Base-by-base conservation (phyloP, 805 yeast genomes). In the Yarrowia keelungensis region DNA sequence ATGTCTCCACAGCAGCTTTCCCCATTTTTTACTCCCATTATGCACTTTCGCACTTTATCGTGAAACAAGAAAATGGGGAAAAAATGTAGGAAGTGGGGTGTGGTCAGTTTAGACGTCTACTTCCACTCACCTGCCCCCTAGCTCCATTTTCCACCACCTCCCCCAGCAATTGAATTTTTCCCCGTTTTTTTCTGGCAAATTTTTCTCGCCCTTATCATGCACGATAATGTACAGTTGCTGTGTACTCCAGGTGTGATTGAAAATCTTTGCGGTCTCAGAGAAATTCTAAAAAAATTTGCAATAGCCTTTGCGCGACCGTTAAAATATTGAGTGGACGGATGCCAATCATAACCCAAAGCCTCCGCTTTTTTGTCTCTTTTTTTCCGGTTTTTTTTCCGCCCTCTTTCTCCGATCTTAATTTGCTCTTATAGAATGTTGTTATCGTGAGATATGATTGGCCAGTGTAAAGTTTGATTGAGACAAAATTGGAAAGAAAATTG, bases 151-250 rank as follows among this genome's bases (percentile, higher is more conserved):
- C 32, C 32, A 5, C 32, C 3, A 1, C 2, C 3, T 15, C 14
- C 54, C 39, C 39, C 16, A 8, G 7, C 32, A 26, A 26, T 26
- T 26, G 32, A 26, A 26, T 26, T 19, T 19, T 19, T 26, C 32
- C 32, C 32, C 32, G 32, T 26, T 26, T 26, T 26, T 26, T 26
- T 26, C 2, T 3, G 2, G 32, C 32, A 26, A 26, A 14, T 35
- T 19, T 49, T 14, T 3, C 15, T 36, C 7, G 7, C 7, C 11
- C 16, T 50, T 50, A 35, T 50, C 56, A 50, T 50, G 56, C 56
- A 50, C 56, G 56, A 50, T 50, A 36, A 50, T 50, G 56, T 50
- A 50, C 22, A n/a, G 38, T 32, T 35, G 54, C 54, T 50, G 41
- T 35, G 38, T 26, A 15, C 32, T 19, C 32, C 50, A 45, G 22